Percentiles rank a stretch among this genome's conserved stretches.
These are phyloP conservation scores for Hydrangea macrophylla DNA, from an alignment of 148 eudicot genomes.

Conservation along the genomic window DNA sequence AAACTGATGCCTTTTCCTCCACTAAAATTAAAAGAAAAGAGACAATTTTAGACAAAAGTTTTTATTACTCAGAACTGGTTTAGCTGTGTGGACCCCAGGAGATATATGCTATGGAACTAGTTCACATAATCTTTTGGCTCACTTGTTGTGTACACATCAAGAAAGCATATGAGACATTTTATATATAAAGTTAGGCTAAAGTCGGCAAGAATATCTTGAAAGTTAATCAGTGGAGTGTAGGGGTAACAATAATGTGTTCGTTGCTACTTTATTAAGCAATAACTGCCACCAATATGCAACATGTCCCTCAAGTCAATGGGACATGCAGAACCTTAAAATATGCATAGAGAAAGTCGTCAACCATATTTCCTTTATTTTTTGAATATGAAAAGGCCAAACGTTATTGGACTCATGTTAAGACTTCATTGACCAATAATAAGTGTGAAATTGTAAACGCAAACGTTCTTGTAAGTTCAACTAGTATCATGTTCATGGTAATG, in stretches of 20 bases:
- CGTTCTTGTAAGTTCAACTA: too few species aligned
- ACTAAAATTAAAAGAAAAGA: too few species aligned
- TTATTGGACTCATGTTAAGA: not conserved
- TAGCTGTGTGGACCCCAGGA: not conserved
- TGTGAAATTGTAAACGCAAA: too few species aligned
- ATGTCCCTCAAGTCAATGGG: not conserved
- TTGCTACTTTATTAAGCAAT: not conserved
- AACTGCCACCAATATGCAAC: not conserved
- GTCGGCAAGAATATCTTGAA: not conserved
- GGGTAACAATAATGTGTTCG: not conserved
- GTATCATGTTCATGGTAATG: too few species aligned
- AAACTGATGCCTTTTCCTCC: too few species aligned
- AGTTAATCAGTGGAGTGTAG: not conserved
- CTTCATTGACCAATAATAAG: not conserved
- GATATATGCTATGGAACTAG: slow-evolving; percentile 1
- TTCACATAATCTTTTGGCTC: not conserved
- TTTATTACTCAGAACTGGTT: not conserved
- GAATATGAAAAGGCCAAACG: not conserved
- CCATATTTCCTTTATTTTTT: too few species aligned
- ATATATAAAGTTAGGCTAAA: not conserved
- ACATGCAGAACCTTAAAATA: too few species aligned
- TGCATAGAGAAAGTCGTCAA: too few species aligned
- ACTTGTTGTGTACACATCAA: not conserved
- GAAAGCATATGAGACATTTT: not conserved
- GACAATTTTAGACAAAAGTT: not conserved